Percentiles rank a stretch among this genome's conserved stretches.
Evolutionary conservation across 805 yeast genomes (phyloP).

Genomic region (Starmerella stigmatis): DNA sequence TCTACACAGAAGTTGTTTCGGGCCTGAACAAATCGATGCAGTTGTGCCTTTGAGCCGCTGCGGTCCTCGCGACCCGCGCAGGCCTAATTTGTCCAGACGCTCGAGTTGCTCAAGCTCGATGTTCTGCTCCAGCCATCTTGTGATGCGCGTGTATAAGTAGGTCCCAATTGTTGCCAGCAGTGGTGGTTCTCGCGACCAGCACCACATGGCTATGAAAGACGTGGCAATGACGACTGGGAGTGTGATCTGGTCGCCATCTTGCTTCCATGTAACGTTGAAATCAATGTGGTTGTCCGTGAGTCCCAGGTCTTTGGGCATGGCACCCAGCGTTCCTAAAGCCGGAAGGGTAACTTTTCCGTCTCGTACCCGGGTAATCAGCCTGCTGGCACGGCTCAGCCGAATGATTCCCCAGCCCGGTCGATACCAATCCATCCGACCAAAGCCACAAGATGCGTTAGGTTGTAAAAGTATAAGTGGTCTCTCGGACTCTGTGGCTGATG

Average conservation of each 20-base stretch:
- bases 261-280: not conserved
- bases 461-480: not conserved
- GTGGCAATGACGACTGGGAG: conserved; percentile 8
- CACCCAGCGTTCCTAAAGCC: not conserved
- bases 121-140: conserved; percentile 7
- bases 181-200: conserved; percentile 11
- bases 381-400: conserved; percentile 12
- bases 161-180: not conserved
- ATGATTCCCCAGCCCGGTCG: not conserved
- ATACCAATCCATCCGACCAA: conserved; percentile 2
- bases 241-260: not conserved
- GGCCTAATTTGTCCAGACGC: not conserved
- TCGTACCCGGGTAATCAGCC: not conserved
- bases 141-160: not conserved
- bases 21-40: conserved; percentile 16
- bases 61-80: not conserved
- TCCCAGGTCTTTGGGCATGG: not conserved
- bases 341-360: conserved; percentile 2
- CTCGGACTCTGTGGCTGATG: not conserved
- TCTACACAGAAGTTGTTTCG: conserved; percentile 4
- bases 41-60: conserved; percentile 13
- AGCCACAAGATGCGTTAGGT: not conserved
- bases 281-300: not conserved
- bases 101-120: conserved; percentile 1
- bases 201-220: conserved; percentile 12